Conservation (phyloP, 768 basidiomycete genomes). For the Russula earlei region DNA sequence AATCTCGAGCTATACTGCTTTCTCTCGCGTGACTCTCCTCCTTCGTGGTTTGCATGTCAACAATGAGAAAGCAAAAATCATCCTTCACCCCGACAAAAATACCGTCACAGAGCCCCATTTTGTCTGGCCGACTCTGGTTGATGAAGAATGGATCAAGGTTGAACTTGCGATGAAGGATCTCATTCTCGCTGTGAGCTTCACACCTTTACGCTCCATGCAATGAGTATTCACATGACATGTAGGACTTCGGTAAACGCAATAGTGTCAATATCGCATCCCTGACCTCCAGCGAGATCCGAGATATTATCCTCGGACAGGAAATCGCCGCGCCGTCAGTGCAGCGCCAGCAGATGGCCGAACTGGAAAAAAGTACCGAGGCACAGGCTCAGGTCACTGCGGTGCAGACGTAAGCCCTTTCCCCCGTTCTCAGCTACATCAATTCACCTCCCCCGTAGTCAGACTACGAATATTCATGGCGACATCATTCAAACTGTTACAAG, state of each 20-base stretch:
- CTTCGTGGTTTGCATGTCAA: conserved; percentile 97
- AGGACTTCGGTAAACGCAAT: conserved; percentile 98
- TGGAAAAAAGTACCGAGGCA: conserved; percentile 94
- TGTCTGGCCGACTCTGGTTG: conserved; percentile 88
- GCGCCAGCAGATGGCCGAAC: conserved; percentile 97
- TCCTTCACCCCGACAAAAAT: conserved; percentile 92
- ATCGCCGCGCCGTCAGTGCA: conserved; percentile 93
- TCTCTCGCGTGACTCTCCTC: conserved; percentile 94
- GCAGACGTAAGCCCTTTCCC: conserved; percentile 52
- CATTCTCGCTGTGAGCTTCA: conserved; percentile 64
- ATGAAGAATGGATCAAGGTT: conserved; percentile 98
- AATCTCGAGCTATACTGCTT: conserved; percentile 97
- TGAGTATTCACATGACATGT: conserved; percentile 19
- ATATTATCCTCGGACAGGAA: conserved; percentile 98
- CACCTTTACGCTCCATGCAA: neutral
- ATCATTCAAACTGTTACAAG: conserved; percentile 92
- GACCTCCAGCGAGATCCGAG: conserved; percentile 92
- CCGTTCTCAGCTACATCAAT: conserved; percentile 4
- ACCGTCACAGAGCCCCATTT: conserved; percentile 97
- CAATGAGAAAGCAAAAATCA: conserved; percentile 99
- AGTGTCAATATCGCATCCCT: conserved; percentile 97
- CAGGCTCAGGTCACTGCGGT: conserved; percentile 92
- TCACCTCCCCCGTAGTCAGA: conserved; percentile 44
- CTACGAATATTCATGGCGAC: conserved; percentile 96
- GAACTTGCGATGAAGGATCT: conserved; percentile 98